A percentile compares a stretch with the other conserved stretches of the same genome.
Conservation (phyloP, 768 basidiomycete species). For the Psilocybe subaeruginosa region DNA sequence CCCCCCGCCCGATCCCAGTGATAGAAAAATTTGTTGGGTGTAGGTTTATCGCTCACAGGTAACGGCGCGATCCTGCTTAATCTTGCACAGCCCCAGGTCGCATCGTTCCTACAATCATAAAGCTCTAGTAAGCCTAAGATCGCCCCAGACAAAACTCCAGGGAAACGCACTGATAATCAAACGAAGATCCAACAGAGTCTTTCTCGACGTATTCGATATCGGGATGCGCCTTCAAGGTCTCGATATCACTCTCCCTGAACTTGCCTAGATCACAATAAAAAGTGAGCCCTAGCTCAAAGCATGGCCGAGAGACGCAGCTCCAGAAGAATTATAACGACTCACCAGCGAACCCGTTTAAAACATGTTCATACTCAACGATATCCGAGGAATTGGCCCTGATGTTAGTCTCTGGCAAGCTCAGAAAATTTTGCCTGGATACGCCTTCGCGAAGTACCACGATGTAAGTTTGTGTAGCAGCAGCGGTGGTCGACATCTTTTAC, state of each 20-base stretch:
- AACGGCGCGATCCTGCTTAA: background rate
- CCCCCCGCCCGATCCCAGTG: background rate
- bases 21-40: slow-evolving; percentile 4
- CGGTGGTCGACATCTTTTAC: background rate
- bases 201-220: background rate
- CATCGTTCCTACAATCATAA: background rate
- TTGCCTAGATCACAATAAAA: background rate
- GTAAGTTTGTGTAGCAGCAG: background rate
- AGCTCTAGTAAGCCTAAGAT: too few species aligned
- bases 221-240: background rate
- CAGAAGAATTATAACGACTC: background rate
- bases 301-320: too few species aligned
- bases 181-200: background rate
- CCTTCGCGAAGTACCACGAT: slow-evolving; percentile 1
- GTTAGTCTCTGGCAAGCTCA: background rate
- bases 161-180: background rate
- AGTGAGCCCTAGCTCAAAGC: too few species aligned
- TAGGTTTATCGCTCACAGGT: background rate
- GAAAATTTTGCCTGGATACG: background rate
- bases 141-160: background rate
- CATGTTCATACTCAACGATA: background rate
- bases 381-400: background rate
- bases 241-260: background rate
- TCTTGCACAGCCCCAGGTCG: background rate
- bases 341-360: background rate